Evolutionary conservation across 164 flowering plant species (phyloP), one percentile per base, ranked within the genome.

Genomic region (Litsea cubeba): DNA sequence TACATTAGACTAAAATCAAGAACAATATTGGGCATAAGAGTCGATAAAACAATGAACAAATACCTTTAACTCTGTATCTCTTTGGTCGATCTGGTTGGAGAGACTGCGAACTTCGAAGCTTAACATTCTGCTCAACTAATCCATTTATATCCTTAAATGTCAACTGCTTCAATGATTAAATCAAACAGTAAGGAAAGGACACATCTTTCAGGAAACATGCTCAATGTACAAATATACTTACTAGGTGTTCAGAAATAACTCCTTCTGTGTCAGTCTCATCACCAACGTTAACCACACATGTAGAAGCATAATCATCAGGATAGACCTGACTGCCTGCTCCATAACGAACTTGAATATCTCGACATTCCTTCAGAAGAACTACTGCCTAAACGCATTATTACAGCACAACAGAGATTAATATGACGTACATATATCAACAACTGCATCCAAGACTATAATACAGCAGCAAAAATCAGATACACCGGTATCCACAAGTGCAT

Each of bases 121-220:
- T 87, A 60, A 89, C 97, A 88, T 95, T 95, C 84, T 96, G 99
- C 85, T 90, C 98, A 65, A 96, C 97, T 76, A 96, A 78, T 69
- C 91, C 97, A 83, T 85, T 91, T 76, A 96, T 92, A 75, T 91
- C 97, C 80, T 84, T 93, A 71, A 90, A 95, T 10, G 90, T 88
- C 79, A 93, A 80, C 95, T 92, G 89, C 76, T 50, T 50, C 71
- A 71, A 58, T 50, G 30, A 32, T 6, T 22, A 25, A 69, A 66
- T 12, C 63, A 25, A 54, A 76, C 64, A 28, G 18, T 32, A n/a
- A 69, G 7, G 5, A 8, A 20, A 35, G 26, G 24, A 14, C 23
- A 7, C 73, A 24, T 17, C 65, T 8, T 8, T 35, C 49, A 58
- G 18, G 15, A 68, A 32, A 11, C 30, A 14, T 18, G 50, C 17